Base-by-base conservation (phyloP, 2,329 filamentous ascomycete species). In the Drechslerella coelobrocha region DNA sequence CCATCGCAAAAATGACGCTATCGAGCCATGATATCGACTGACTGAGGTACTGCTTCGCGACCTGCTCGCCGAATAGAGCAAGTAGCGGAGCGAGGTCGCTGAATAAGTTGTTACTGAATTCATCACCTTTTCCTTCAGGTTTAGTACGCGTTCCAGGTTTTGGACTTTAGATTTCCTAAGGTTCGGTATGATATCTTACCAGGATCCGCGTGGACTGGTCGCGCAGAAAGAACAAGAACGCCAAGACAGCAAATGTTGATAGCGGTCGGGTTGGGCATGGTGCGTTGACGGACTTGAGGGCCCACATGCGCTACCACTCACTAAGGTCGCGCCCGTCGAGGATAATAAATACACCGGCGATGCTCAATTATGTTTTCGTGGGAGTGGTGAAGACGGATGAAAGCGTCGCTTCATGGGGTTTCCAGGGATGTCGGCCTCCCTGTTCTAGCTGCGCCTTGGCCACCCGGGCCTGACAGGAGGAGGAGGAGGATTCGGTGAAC, bases 41-140 rank as follows among this genome's bases (percentile, higher is more conserved):
- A 68, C 78, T 80, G 1, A 81, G 74, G 50, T 77, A 81, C 31
- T 81, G 78, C 34, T 78, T 79, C 0, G 79, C 79, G 1, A 79
- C 75, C 0, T 77, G 75, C 31, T 81, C 79, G 6, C 79, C 79
- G 26, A 81, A 80, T 0, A 81, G 75, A 0, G 77, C 73, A 0
- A 81, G 72, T 0, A 80, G 66, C 0, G 77, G 77, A 19, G 55
- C 72, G 17, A 74, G 71, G 52, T 80, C 79, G 0, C 75, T 77
- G 3, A 78, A 77, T 0, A 80, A 59, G 45, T 80, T 78, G 56
- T 79, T 79, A 10, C 76, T 75, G 48, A 79, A 78, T 37, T 78
- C 77, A 57, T 75, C 72, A 47, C 50, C 68, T 48, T 31, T 24
- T 3, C 19, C 19, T 45, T 21, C 8, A 21, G 10, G 5, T 8